Evolutionary conservation across 371 early-diverging fungal species (phyloP), one percentile per base, ranked within the genome.

Genomic region (Blakeslea trispora): DNA sequence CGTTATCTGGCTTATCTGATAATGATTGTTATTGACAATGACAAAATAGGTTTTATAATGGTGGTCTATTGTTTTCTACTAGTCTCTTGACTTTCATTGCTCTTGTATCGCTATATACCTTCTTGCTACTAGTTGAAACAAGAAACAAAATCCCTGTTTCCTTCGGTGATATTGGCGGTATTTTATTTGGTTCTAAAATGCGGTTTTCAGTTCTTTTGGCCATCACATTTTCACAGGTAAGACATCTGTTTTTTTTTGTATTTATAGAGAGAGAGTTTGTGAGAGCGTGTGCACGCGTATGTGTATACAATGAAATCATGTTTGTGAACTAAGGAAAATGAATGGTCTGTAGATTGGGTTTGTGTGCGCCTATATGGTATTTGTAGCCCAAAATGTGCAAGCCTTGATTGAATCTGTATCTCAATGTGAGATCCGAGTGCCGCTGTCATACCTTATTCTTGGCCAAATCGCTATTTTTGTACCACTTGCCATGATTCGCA

Each of bases 341-440:
- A 3, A 23, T 19, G 17, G 19, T 47, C 31, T 3, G 32, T 62
- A 86, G 88, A 75, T 88, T 47, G 94, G 94, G 0, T 94, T 94
- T 74, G 86, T 88, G 8, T 91, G 91, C 63, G 93, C 93, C 11
- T 94, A 94, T 67, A 89, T 87, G 81, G 90, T 91, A 24, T 94
- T 92, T 74, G 89, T 94, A 2, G 89, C 90, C 10, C 87, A 92
- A 67, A 94, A 89, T 66, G 59, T 92, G 6, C 84, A 87, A 35
- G 89, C 90, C 6, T 63, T 91, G 11, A 51, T 85, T 3, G 80
- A 81, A 69, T 74, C 87, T 13, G 63, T 84, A 3, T 80, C 87
- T 18, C 66, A 81, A 50, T 66, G 84, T 24, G 48, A 64, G 15
- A 45, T 51, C 8, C 35, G 50, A 13, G 41, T 79, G 3, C 66